Evolutionary conservation across 2,329 filamentous ascomycete species (phyloP).

Genomic region (Knoxdaviesia proteae): DNA sequence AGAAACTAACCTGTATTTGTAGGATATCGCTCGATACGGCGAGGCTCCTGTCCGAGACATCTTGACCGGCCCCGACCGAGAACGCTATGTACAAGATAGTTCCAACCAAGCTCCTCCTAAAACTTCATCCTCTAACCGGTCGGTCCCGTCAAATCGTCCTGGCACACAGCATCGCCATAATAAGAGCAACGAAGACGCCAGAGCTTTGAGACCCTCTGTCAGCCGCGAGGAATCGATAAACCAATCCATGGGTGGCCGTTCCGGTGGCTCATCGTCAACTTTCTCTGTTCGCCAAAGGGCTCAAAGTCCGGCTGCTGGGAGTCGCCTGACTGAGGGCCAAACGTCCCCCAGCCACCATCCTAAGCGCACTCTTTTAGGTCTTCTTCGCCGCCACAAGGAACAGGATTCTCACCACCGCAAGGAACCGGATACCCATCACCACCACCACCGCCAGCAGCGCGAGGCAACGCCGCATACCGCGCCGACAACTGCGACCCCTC

Average conservation of each 20-base stretch:
- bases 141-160: constrained; percentile 35
- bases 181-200: constrained; percentile 44
- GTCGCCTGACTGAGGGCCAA: constrained; percentile 22
- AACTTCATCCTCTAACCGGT: constrained; percentile 41
- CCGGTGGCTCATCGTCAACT: too few relatives aligned
- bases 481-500: too few relatives aligned
- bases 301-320: constrained; percentile 45
- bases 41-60: constrained; percentile 56
- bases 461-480: too few relatives aligned
- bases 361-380: constrained; percentile 28
- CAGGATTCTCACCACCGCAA: constrained; percentile 19
- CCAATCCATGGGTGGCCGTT: constrained; percentile 8
- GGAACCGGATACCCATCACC: too few relatives aligned
- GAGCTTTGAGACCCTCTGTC: constrained; percentile 46
- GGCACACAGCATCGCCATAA: constrained; percentile 48
- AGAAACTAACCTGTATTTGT: constrained; percentile 1
- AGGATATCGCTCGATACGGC: constrained; percentile 59
- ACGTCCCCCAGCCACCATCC: constrained; percentile 35
- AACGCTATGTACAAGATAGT: constrained; percentile 37
- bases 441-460: too few relatives aligned
- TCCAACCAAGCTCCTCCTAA: constrained; percentile 30
- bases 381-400: constrained; percentile 28
- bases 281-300: constrained; percentile 24
- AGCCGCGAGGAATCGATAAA: constrained; percentile 46
- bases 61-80: constrained; percentile 47